These are phyloP conservation scores for Ascochyta fabae DNA, from an alignment of 2,329 filamentous ascomycete genomes.

Conservation along the genomic window DNA sequence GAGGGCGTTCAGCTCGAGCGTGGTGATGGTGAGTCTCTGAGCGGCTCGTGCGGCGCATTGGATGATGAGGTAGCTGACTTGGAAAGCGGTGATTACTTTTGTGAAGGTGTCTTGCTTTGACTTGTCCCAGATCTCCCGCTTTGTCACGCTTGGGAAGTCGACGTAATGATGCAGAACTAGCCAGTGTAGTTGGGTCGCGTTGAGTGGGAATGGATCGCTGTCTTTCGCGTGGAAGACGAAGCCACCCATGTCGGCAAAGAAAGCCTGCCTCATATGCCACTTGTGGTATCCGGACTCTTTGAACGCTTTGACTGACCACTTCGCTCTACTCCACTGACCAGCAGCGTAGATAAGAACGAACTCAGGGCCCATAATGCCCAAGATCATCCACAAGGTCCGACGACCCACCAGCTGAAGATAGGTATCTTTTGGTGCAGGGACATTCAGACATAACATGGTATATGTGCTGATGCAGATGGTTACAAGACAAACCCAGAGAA, in stretches of 20 bases:
- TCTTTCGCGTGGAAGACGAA: conserved; percentile 17
- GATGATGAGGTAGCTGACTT: conserved; percentile 25
- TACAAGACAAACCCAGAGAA: conserved; percentile 23
- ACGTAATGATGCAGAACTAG: conserved; percentile 9
- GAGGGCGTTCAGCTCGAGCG: conserved; percentile 26
- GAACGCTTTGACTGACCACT: conserved; percentile 17
- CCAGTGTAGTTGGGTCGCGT: conserved; percentile 15
- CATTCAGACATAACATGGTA: conserved; percentile 20
- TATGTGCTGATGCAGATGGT: conserved; percentile 25
- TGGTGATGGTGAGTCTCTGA: conserved; percentile 17
- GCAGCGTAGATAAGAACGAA: conserved; percentile 19
- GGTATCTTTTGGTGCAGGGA: conserved; percentile 15
- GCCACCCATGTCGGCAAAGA: conserved; percentile 26
- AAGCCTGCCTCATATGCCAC: conserved; percentile 22
- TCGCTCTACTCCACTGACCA: conserved; percentile 20
- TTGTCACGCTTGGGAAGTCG: conserved; percentile 7
- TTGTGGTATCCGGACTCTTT: conserved; percentile 5
- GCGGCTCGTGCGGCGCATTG: conserved; percentile 21
- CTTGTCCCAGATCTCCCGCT: conserved; percentile 19
- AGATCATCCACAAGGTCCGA: conserved; percentile 8
- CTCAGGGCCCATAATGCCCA: conserved; percentile 16
- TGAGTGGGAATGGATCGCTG: conserved; percentile 9
- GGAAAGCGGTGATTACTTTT: conserved; percentile 25
- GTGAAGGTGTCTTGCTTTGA: conserved; percentile 26
- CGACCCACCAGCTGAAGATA: conserved; percentile 8